Evolutionary conservation across 2,329 filamentous ascomycete genomes (phyloP).

Genomic region (Alternaria sp.): DNA sequence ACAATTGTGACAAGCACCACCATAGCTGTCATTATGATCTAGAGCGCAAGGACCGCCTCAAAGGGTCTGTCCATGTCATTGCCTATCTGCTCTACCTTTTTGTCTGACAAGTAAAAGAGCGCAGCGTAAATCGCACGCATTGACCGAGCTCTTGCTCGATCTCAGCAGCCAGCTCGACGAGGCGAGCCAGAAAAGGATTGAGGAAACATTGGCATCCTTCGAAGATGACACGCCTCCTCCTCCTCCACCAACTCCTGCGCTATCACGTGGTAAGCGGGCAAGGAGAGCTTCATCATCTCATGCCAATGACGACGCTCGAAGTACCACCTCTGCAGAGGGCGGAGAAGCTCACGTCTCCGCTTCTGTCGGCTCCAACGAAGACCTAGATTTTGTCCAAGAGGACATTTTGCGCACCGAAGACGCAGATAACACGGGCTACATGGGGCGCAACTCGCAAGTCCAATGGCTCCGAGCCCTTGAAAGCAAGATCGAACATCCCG

Average conservation of each 20-base stretch:
- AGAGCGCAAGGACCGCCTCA: constrained; percentile 45
- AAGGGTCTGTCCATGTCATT: constrained; percentile 28
- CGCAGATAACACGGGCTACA: constrained; percentile 32
- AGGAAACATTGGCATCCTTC: constrained; percentile 20
- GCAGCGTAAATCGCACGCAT: constrained; percentile 21
- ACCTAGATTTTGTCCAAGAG: constrained; percentile 28
- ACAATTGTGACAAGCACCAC: constrained; percentile 39
- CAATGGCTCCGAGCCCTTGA: constrained; percentile 35
- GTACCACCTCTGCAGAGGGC: constrained; percentile 4
- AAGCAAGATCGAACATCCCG: constrained; percentile 15
- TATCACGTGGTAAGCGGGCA: constrained; percentile 14
- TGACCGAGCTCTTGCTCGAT: constrained; percentile 29
- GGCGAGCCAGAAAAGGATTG: constrained; percentile 17
- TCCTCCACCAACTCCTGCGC: background rate
- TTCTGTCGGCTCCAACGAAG: constrained; percentile 23
- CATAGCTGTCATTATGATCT: constrained; percentile 44
- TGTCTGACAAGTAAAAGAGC: constrained; percentile 15
- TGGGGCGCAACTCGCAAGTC: constrained; percentile 37
- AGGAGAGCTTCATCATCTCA: constrained; percentile 4
- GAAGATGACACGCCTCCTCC: constrained; percentile 17
- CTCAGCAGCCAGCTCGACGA: constrained; percentile 22
- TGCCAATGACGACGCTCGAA: constrained; percentile 7
- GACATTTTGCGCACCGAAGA: constrained; percentile 26
- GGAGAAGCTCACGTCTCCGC: constrained; percentile 14
- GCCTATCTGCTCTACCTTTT: background rate